Evolutionary conservation across 2,329 filamentous ascomycete species (phyloP), one percentile per base, ranked within the genome.

Genomic region (Pseudocercospora macadamiae): DNA sequence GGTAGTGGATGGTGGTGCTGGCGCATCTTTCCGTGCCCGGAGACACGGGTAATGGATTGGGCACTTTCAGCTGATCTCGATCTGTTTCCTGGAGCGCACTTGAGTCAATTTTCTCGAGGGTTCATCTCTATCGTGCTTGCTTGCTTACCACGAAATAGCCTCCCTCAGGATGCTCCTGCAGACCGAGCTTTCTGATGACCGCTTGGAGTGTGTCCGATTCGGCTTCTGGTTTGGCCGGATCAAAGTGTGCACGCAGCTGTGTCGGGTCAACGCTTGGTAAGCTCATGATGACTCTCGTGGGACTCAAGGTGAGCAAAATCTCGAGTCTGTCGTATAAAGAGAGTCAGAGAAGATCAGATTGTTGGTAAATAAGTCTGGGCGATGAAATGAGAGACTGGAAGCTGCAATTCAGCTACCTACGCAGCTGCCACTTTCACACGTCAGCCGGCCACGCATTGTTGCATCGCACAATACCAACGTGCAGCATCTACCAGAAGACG

Each of bases 1-100:
- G 77, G 70, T 90, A 90, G 73, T 81, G 84, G 53, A 90, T 89
- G 1, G 79, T 81, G 0, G 86, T 88, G 55, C 80, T 84, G 1
- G 84, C 80, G 56, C 79, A 80, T 30, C 86, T 79, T 14, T 78
- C 73, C 28, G 49, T 52, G 26, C 55, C 34, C 8, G 67, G 52
- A 2, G 78, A 72, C 54, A 77, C 70, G 58, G 55, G 55, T 52
- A 84, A 86, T 0, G 83, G 82, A 25, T 85, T 86, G 0, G 84
- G 79, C 16, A 89, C 75, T 2, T 76, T 76, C 12, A 75, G 73
- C 1, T 76, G 65, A 62, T 82, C 78, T 55, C 80, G 77, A 72
- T 89, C 84, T 1, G 85, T 89, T 70, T 87, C 83, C 62, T 64
- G 21, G 6, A 32, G 14, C 14, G 25, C 9, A 34, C 21, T 1